phyloP scores from a whole-genome alignment of 169 alveolate genomes.

The Babesia ovata region DNA sequence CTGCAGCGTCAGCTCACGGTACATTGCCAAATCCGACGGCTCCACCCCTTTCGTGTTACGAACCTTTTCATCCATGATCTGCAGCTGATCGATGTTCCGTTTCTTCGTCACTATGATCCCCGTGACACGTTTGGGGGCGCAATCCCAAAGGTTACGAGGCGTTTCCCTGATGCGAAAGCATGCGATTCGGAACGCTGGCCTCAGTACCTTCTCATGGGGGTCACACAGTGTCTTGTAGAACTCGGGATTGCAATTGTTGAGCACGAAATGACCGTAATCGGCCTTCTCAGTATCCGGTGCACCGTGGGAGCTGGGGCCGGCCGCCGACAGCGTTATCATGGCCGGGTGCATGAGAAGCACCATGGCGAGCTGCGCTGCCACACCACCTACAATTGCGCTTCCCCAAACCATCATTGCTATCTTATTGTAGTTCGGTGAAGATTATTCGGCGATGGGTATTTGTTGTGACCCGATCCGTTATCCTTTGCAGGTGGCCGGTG shows the following conservation, averaged over 20 bases:
- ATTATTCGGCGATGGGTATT: too few species aligned
- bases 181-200: not conserved
- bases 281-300: not conserved
- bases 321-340: not conserved
- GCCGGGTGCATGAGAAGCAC: not conserved
- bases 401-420: too few species aligned
- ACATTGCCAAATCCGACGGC: not conserved
- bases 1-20: conserved; percentile 5
- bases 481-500: too few species aligned
- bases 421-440: too few species aligned
- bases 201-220: too few species aligned
- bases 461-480: too few species aligned
- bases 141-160: not conserved
- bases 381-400: too few species aligned
- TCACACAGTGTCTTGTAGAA: conserved; percentile 2
- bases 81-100: not conserved
- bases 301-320: too few species aligned
- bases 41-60: not conserved
- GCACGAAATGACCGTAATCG: not conserved
- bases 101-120: not conserved
- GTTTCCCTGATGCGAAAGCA: not conserved
- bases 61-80: not conserved
- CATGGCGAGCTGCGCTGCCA: too few species aligned
- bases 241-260: not conserved
- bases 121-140: not conserved